Evolutionary conservation across 148 eudicot genomes (phyloP), one percentile per base, ranked within the genome.

Genomic region (Pharnaceum exiguum): DNA sequence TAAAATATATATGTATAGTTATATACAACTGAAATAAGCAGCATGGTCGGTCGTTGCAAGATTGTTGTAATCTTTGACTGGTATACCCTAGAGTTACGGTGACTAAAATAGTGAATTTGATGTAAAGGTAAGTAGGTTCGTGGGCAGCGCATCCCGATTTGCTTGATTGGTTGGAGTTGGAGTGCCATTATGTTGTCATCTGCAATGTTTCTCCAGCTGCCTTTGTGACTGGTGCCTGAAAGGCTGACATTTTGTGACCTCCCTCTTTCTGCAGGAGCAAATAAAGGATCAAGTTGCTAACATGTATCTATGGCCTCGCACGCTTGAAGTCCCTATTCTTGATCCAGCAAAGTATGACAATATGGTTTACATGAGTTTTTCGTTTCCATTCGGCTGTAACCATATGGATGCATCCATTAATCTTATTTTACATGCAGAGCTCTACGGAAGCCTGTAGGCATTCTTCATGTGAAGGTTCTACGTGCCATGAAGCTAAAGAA

Each of bases 291-390:
- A 86, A 76, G 95, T 86, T 60, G 91, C 88, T 38, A 87, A 77
- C 77, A 71, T 90, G 97, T 86, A 90, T 84, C 77, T 90, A 8
- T 90, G 97, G 97, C 97, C 97, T 23, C 87, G 75, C 54, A 79
- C 86, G 43, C 84, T 90, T 27, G 95, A 86, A 78, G 89, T 90
- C 56, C 81, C 80, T 57, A 71, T 90, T 63, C 51, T 90, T 66
- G 97, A 90, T 74, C 91, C 86, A 49, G 51, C 81, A 22, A 86
- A 84, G 97, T 86, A 82, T 54, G 78, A 23, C 25, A 19, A 25
- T 42, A 67, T 40, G 39, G 27, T 56, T 42, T 11, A 45, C 38
- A 28, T 42, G 26, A 5, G 10, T 10, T 24, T 44, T 18, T 30
- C 2, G 5, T 9, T 22, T 42, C 26, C 21, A 6, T 44, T 51